A percentile compares a stretch with the other conserved stretches of the same genome.
Evolutionary conservation across 768 basidiomycete genomes (phyloP).

Genomic region (Hortiboletus flavorubellus): DNA sequence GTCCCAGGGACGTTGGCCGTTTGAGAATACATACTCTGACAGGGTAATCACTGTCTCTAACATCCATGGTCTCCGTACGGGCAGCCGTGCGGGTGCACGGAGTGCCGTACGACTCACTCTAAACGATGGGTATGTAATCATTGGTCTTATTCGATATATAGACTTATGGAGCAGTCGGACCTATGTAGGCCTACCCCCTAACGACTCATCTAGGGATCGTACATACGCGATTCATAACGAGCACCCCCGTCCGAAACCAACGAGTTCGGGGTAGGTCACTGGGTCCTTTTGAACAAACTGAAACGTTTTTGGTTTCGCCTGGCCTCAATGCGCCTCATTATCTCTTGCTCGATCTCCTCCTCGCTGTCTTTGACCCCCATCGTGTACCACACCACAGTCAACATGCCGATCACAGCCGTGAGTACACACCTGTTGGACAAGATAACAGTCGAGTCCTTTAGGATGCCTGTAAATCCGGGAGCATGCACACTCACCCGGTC

Average conservation of each 20-base stretch:
- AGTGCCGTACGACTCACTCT: no score
- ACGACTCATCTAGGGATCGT: background rate
- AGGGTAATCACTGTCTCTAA: no score
- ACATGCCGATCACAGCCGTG: conserved; percentile 80
- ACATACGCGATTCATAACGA: background rate
- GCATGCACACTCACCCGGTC: conserved; percentile 50
- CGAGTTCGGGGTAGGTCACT: background rate
- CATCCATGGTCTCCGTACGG: no score
- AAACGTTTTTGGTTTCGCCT: conserved; percentile 55
- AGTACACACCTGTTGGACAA: conserved; percentile 65
- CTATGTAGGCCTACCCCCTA: no score
- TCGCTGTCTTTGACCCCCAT: conserved; percentile 71
- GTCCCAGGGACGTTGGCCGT: background rate
- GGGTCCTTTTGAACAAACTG: conserved; percentile 25
- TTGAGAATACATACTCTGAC: no score
- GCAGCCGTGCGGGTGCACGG: background rate
- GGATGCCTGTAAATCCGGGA: background rate
- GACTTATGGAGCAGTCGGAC: no score
- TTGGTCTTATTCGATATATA: no score
- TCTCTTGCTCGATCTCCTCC: conserved; percentile 77
- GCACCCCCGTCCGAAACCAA: no score
- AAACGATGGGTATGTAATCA: no score
- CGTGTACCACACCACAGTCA: conserved; percentile 82
- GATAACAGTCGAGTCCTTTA: background rate
- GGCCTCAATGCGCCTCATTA: conserved; percentile 48